These are phyloP conservation scores for Chamaecyparis obtusa DNA, from an alignment of 75 land plant genomes.

Conservation along the genomic window DNA sequence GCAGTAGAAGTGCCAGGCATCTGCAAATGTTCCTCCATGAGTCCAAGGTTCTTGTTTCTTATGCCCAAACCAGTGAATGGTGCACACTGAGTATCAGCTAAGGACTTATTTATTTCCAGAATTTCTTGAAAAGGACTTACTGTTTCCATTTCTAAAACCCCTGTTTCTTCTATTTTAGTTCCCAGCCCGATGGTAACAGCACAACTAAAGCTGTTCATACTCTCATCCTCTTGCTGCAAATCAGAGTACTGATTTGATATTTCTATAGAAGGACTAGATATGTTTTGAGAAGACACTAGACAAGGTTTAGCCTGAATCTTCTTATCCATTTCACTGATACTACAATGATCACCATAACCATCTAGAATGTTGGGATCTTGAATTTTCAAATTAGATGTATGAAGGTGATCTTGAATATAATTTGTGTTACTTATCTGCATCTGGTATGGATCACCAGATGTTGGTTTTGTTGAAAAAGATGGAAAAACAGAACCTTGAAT, in stretches of 20 bases:
- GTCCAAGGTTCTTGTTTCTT: neutral
- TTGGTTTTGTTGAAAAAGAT: neutral
- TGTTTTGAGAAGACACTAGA: neutral
- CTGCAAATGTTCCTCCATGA: slow-evolving; percentile 3
- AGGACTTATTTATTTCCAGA: neutral
- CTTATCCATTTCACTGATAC: neutral
- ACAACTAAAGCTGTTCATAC: neutral
- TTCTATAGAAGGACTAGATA: neutral
- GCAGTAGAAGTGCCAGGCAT: neutral
- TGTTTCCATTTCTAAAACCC: neutral
- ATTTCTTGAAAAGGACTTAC: neutral
- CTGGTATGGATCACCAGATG: neutral
- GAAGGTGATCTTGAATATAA: neutral
- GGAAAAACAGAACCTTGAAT: neutral
- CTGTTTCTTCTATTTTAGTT: neutral
- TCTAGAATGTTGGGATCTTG: neutral
- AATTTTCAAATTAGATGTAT: neutral
- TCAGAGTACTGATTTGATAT: neutral
- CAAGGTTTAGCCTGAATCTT: neutral
- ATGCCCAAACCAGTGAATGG: neutral
- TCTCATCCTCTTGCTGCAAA: neutral
- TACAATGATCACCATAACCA: neutral
- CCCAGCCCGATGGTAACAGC: neutral
- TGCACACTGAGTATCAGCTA: neutral
- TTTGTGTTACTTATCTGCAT: neutral